phyloP scores from a whole-genome alignment of 106 monocot species.

The Vanilla planifolia region DNA sequence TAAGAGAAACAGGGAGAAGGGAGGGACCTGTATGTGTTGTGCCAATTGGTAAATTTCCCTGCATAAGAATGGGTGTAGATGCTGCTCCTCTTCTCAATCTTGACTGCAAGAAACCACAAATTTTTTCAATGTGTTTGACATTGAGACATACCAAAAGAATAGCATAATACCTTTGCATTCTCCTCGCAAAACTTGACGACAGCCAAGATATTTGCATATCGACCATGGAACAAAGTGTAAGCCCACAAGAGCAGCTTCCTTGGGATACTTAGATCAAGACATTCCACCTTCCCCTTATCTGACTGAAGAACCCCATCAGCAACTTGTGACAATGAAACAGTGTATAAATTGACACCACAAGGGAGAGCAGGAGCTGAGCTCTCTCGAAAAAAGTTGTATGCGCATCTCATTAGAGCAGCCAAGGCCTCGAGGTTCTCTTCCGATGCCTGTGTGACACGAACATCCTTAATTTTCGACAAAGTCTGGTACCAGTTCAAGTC shows the following conservation, averaged over 20 bases:
- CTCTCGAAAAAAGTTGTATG: constrained; percentile 84
- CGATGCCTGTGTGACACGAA: constrained; percentile 46
- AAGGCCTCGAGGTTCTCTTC: constrained; percentile 81
- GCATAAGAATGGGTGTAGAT: constrained; percentile 12
- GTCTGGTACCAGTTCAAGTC: constrained; percentile 68
- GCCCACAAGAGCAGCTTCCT: constrained; percentile 97
- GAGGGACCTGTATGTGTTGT: constrained; percentile 23
- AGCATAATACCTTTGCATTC: constrained; percentile 64
- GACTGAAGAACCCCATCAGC: constrained; percentile 24
- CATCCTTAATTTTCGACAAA: constrained; percentile 60
- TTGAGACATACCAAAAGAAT: neutral
- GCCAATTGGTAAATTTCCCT: constrained; percentile 6
- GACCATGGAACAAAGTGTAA: constrained; percentile 80
- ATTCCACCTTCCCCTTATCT: constrained; percentile 32
- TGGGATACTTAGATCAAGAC: constrained; percentile 83
- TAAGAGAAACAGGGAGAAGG: neutral
- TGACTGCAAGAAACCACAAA: constrained; percentile 23
- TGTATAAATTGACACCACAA: constrained; percentile 77
- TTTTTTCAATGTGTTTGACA: neutral
- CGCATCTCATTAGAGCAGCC: constrained; percentile 51
- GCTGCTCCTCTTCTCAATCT: constrained; percentile 36
- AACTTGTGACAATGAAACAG: constrained; percentile 30
- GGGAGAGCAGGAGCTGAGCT: constrained; percentile 79
- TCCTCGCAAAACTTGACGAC: constrained; percentile 93
- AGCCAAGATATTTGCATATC: constrained; percentile 65